Evolutionary conservation across 148 eudicot species (phyloP).

Genomic region (Beta vulgaris): DNA sequence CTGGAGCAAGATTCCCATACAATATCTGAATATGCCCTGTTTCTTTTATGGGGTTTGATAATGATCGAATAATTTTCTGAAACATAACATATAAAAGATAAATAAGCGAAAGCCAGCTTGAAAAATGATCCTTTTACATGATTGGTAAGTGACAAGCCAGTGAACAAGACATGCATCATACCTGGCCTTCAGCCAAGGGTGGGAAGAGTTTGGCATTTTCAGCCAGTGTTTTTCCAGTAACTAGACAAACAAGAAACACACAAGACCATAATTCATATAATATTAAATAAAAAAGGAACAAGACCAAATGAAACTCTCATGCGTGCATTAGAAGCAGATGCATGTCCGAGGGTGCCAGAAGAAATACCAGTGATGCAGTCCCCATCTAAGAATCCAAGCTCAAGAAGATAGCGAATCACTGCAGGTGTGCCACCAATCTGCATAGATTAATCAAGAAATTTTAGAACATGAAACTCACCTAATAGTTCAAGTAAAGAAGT

Average conservation of each 20-base stretch:
- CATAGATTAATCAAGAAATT: not conserved
- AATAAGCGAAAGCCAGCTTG: not conserved
- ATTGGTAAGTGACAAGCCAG: not conserved
- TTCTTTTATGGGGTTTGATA: slow-evolving; percentile 82
- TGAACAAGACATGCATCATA: slow-evolving; percentile 25
- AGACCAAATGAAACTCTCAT: not conserved
- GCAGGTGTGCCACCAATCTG: slow-evolving; percentile 99
- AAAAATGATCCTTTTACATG: not conserved
- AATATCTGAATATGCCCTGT: slow-evolving; percentile 93
- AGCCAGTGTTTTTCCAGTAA: slow-evolving; percentile 90
- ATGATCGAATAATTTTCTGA: slow-evolving; percentile 86
- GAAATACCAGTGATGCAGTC: slow-evolving; percentile 87
- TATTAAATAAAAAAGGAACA: not conserved
- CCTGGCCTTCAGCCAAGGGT: slow-evolving; percentile 91
- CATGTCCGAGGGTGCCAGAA: slow-evolving; percentile 1
- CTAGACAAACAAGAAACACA: slow-evolving; percentile 34
- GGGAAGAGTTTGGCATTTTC: slow-evolving; percentile 93
- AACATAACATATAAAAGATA: not conserved
- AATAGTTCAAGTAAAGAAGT: not conserved
- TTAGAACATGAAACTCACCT: not conserved
- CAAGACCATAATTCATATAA: not conserved
- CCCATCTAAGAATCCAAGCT: slow-evolving; percentile 78
- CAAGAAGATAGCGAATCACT: slow-evolving; percentile 71
- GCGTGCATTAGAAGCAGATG: not conserved
- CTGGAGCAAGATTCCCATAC: slow-evolving; percentile 95